Evolutionary conservation across 164 flowering plant genomes (phyloP).

Genomic region (Vitis rotundifolia): DNA sequence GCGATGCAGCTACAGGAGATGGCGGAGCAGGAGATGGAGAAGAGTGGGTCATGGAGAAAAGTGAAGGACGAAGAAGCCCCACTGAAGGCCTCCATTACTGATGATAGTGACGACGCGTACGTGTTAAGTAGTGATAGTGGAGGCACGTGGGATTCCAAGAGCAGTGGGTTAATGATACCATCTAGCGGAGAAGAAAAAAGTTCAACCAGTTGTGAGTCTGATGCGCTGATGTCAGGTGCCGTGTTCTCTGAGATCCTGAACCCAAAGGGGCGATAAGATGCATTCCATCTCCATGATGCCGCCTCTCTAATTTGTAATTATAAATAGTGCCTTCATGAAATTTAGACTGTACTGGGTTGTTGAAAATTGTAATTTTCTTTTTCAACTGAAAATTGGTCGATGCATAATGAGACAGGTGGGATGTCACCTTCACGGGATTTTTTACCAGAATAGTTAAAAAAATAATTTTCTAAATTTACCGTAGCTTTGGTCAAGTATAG

Average conservation of each 20-base stretch:
- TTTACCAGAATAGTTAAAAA: too few species aligned
- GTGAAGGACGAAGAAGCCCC: neutral
- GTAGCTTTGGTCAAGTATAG: too few species aligned
- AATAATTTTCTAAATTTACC: too few species aligned
- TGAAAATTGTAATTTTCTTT: too few species aligned
- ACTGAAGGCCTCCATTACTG: neutral
- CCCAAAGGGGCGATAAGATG: neutral
- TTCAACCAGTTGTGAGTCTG: neutral
- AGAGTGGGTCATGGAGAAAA: neutral
- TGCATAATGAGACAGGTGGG: too few species aligned
- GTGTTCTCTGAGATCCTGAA: neutral
- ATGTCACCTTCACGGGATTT: too few species aligned
- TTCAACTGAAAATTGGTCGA: too few species aligned
- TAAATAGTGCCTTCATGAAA: too few species aligned
- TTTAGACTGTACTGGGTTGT: too few species aligned
- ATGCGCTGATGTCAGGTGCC: neutral
- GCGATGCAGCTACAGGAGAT: neutral
- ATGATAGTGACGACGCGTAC: neutral
- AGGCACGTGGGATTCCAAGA: neutral
- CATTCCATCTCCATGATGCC: too few species aligned
- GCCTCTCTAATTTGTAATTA: too few species aligned
- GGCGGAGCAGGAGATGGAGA: neutral
- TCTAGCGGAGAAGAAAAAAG: neutral
- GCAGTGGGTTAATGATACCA: neutral
- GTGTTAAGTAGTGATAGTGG: neutral